Base-by-base conservation (phyloP, 345 rosid species). In the Citrus sp. region DNA sequence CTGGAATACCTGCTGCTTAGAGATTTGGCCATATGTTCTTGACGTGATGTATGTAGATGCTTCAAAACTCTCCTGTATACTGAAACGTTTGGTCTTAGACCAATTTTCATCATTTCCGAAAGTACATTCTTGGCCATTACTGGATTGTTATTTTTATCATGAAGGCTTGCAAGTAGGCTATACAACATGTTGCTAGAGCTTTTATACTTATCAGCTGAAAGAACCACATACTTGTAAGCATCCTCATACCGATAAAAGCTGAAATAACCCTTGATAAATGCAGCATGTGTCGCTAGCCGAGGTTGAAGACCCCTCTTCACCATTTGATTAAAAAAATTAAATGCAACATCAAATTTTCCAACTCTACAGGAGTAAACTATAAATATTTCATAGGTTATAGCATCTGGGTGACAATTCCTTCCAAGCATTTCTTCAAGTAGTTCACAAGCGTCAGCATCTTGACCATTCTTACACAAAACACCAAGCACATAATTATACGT, bases 371-470 rank as follows among this genome's bases (percentile, higher is more conserved):
- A 81, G 70, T 77, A 19, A 51, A 38, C 78, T 79, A 90, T 87
- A 70, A 87, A 79, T 68, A 88, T 64, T 72, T 87, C 90, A 70
- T 76, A 90, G n/a, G 91, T 90, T 81, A 87, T 61, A 30, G 88
- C 84, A 80, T 88, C 83, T 8, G 88, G 88, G 63, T 82, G 86
- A 72, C 86, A 88, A 51, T 76, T 77, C 4, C 56, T 81, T 24
- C 75, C 78, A 9, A 9, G 60, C 93, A 90, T 90, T 60, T 83
- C 82, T 63, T 82, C 51, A 6, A 88, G 64, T 27, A 82, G 28
- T 66, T 82, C 67, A 58, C 28, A 37, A 60, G 90, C 89, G 58
- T 76, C 87, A 2, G 46, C 75, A 24, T 22, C n/a, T 74, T 69
- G 42, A 68, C 80, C 82, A 40, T 73, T 80, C 84, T 79, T 85